Conservation (phyloP, 2,329 filamentous ascomycete genomes). For the Aureobasidium sp. region DNA sequence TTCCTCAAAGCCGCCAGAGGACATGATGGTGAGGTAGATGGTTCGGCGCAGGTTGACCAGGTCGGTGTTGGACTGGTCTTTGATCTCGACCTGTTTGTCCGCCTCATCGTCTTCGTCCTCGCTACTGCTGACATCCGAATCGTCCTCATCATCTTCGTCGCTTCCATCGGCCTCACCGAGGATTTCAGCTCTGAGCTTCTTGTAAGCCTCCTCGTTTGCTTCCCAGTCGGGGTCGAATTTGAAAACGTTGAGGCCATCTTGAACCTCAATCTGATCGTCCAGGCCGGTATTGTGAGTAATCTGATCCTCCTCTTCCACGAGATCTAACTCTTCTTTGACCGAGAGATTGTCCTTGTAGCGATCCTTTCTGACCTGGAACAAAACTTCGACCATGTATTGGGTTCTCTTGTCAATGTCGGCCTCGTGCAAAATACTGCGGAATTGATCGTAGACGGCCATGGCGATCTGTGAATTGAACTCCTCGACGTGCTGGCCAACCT, state of each 20-base stretch:
- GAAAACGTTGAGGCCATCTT: constrained; percentile 90
- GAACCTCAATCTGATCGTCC: constrained; percentile 75
- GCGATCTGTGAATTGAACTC: constrained; percentile 90
- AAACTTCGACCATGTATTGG: constrained; percentile 98
- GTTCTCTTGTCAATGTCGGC: constrained; percentile 94
- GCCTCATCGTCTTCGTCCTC: constrained; percentile 60
- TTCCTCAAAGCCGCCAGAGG: constrained; percentile 91
- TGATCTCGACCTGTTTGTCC: constrained; percentile 84
- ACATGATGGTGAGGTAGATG: constrained; percentile 98
- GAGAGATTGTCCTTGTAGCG: constrained; percentile 92
- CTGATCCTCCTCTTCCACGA: constrained; percentile 96
- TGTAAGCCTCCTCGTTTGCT: constrained; percentile 83
- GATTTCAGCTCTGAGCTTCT: constrained; percentile 85
- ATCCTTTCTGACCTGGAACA: constrained; percentile 95
- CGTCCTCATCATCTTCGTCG: constrained; percentile 59
- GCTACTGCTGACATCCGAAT: constrained; percentile 43
- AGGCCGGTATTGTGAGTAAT: constrained; percentile 83
- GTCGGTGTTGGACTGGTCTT: constrained; percentile 94
- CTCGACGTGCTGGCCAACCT: constrained; percentile 89
- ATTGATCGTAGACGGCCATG: constrained; percentile 88
- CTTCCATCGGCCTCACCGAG: constrained; percentile 74
- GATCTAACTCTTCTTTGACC: constrained; percentile 83
- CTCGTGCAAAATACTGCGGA: constrained; percentile 90
- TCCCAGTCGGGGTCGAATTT: constrained; percentile 89
- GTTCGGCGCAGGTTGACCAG: constrained; percentile 87